These are phyloP conservation scores for Coniella lustricola DNA, from an alignment of 2,329 filamentous ascomycete species.

Conservation along the genomic window DNA sequence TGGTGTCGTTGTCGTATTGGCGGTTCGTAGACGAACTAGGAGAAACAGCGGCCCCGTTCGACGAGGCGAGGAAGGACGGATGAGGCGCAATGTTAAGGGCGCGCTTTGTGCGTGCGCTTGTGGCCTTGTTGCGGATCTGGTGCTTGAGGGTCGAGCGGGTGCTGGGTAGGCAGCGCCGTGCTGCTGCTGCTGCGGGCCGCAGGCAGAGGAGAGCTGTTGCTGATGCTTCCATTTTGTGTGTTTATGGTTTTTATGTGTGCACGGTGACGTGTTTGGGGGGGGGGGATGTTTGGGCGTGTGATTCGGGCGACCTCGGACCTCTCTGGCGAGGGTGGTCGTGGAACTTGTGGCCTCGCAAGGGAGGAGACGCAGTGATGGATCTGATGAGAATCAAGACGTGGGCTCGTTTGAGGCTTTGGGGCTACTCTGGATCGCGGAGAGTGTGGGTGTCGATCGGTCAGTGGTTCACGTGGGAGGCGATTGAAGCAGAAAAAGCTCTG, in stretches of 20 bases:
- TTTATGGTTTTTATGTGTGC: not conserved
- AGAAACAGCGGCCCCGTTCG: too few relatives aligned
- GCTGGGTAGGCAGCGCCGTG: conserved; percentile 11
- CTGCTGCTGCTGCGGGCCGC: conserved; percentile 9
- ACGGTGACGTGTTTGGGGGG: too few relatives aligned
- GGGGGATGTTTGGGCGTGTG: not conserved
- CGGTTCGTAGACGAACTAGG: too few relatives aligned
- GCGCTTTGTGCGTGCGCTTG: conserved; percentile 47
- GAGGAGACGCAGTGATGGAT: too few relatives aligned
- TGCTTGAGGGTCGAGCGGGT: conserved; percentile 8
- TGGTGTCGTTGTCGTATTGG: conserved; percentile 30
- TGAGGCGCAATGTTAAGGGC: conserved; percentile 54
- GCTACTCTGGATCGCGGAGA: too few relatives aligned
- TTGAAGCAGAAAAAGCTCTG: not conserved
- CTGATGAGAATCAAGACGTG: too few relatives aligned
- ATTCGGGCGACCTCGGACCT: not conserved
- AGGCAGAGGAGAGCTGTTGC: conserved; percentile 9
- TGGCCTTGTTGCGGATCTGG: conserved; percentile 38
- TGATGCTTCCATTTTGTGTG: conserved; percentile 9
- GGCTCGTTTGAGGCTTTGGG: too few relatives aligned
- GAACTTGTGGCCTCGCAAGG: too few relatives aligned
- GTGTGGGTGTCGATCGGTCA: not conserved
- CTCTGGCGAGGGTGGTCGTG: not conserved
- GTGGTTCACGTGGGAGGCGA: not conserved
- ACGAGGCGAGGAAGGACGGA: conserved; percentile 44